Conservation (phyloP, 2,329 filamentous ascomycete genomes). For the Ophiostoma ulmi region DNA sequence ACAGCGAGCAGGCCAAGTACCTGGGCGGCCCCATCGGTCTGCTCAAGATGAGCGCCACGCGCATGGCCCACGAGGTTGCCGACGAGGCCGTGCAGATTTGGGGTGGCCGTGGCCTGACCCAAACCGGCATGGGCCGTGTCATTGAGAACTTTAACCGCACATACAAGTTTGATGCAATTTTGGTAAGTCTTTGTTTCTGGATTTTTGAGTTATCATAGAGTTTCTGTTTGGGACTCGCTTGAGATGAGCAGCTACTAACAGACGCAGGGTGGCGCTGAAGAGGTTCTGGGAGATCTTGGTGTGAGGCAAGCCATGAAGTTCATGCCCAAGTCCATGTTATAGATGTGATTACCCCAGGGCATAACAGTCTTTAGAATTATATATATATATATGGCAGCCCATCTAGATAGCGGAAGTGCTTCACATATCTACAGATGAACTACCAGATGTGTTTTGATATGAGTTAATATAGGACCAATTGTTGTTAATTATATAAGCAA, state of each 20-base stretch:
- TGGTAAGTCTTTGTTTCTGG: constrained; percentile 33
- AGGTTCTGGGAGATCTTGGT: constrained; percentile 74
- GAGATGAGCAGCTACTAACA: not conserved
- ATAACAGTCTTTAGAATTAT: not conserved
- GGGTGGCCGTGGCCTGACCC: constrained; percentile 73
- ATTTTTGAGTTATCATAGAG: no score
- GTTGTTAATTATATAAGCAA: not conserved
- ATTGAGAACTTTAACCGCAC: constrained; percentile 81
- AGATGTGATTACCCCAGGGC: not conserved
- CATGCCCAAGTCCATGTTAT: constrained; percentile 81
- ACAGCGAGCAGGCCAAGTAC: constrained; percentile 67
- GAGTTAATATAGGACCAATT: not conserved
- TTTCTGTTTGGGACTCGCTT: no score
- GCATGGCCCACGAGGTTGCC: constrained; percentile 74
- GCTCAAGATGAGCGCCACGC: constrained; percentile 72
- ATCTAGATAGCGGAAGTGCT: constrained; percentile 2
- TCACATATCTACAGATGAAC: not conserved
- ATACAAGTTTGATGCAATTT: constrained; percentile 74
- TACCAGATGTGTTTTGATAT: not conserved
- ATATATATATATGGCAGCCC: not conserved
- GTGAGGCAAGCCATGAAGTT: constrained; percentile 78
- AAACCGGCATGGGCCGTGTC: constrained; percentile 74
- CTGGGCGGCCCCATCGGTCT: constrained; percentile 77
- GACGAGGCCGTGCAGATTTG: constrained; percentile 83
- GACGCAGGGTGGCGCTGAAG: constrained; percentile 64